These are phyloP conservation scores for Phaeophleospora eucalypticola DNA, from an alignment of 2,329 filamentous ascomycete genomes.

Conservation along the genomic window DNA sequence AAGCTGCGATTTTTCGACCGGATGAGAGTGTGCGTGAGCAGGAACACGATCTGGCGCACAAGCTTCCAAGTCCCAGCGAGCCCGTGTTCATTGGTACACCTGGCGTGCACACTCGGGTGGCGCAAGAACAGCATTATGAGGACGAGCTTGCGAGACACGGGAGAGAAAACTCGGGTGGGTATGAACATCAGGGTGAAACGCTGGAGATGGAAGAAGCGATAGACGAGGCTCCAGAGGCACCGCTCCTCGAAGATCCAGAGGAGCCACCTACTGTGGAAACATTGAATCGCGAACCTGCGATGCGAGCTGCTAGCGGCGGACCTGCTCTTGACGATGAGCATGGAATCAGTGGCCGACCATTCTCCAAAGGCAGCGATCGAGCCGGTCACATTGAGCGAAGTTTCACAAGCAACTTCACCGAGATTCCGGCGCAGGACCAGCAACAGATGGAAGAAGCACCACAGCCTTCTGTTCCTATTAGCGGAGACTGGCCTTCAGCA, in stretches of 20 bases:
- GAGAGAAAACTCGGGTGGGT: slow-evolving; percentile 28
- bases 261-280: slow-evolving; percentile 26
- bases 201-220: slow-evolving; percentile 45
- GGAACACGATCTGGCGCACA: slow-evolving; percentile 19
- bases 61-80: slow-evolving; percentile 16
- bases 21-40: slow-evolving; percentile 23
- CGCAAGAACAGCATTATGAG: slow-evolving; percentile 9
- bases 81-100: slow-evolving; percentile 13
- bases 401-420: slow-evolving; percentile 33
- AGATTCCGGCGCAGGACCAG: slow-evolving; percentile 15
- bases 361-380: slow-evolving; percentile 14
- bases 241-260: slow-evolving; percentile 41
- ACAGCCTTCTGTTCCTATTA: slow-evolving; percentile 11
- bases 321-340: slow-evolving; percentile 15
- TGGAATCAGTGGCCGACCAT: slow-evolving; percentile 12
- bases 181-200: slow-evolving; percentile 46
- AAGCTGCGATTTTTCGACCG: slow-evolving; percentile 22
- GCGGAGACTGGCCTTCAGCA: slow-evolving; percentile 26
- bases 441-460: slow-evolving; percentile 11
- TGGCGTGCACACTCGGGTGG: slow-evolving; percentile 12
- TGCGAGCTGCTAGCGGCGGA: slow-evolving; percentile 13
- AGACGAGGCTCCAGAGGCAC: slow-evolving; percentile 39
- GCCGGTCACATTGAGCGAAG: slow-evolving; percentile 25
- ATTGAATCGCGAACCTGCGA: slow-evolving; percentile 6
- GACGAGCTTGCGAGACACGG: slow-evolving; percentile 11